These are phyloP conservation scores for Penicillium concentricum DNA, from an alignment of 2,329 filamentous ascomycete species.

Conservation along the genomic window DNA sequence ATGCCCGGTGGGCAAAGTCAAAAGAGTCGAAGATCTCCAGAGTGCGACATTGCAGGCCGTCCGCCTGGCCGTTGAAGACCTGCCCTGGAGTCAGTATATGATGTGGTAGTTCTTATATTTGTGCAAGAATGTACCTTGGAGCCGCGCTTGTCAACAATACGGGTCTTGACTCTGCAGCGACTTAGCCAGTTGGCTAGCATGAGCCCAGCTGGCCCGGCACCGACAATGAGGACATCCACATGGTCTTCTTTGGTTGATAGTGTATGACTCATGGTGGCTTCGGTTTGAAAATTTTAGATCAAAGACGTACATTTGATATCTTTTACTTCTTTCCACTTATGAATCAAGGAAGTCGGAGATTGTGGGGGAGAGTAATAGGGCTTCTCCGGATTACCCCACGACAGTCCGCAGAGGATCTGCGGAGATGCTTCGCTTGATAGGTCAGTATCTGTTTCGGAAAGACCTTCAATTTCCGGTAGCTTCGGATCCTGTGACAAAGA, in stretches of 20 bases:
- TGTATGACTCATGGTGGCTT: neutral
- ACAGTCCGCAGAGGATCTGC: neutral
- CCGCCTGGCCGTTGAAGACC: slow-evolving; percentile 44
- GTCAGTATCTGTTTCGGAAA: neutral
- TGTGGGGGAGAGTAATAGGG: neutral
- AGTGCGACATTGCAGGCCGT: slow-evolving; percentile 63
- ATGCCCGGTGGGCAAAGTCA: slow-evolving; percentile 62
- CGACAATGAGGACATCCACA: neutral
- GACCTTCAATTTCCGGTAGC: neutral
- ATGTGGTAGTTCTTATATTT: neutral
- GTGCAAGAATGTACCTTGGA: slow-evolving; percentile 29
- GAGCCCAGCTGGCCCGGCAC: slow-evolving; percentile 50
- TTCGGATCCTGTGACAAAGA: neutral
- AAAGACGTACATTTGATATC: neutral
- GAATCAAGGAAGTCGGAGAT: neutral
- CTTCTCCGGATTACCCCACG: neutral
- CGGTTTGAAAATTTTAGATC: neutral
- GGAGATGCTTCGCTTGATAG: neutral
- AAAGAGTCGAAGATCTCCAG: slow-evolving; percentile 74
- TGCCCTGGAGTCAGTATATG: neutral
- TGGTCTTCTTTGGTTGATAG: neutral
- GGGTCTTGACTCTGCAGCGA: slow-evolving; percentile 48
- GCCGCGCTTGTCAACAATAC: slow-evolving; percentile 49
- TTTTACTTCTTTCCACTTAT: neutral
- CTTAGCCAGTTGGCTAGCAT: slow-evolving; percentile 52